Conservation (phyloP, 1,284 basidiomycete species). For the Peniophora sp. region DNA sequence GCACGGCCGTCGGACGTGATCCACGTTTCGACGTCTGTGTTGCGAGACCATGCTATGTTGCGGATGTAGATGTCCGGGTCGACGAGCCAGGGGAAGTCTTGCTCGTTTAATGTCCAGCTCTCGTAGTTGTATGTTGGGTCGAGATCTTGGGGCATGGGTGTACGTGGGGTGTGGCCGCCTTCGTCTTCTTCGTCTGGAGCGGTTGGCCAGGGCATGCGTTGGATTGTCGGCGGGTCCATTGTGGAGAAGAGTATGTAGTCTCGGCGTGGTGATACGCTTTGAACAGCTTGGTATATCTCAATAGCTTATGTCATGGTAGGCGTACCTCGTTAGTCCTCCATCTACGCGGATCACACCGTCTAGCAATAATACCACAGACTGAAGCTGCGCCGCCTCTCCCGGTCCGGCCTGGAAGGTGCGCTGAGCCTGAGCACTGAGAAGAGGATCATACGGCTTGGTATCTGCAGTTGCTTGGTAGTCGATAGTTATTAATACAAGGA, state of each 20-base stretch:
- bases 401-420: slow-evolving; percentile 69
- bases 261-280: slow-evolving; percentile 65
- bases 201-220: slow-evolving; percentile 75
- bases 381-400: slow-evolving; percentile 66
- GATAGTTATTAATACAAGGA: slow-evolving; percentile 70
- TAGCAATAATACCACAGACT: slow-evolving; percentile 56
- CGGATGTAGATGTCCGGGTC: slow-evolving; percentile 57
- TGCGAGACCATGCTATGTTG: slow-evolving; percentile 48
- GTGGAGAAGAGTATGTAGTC: slow-evolving; percentile 68
- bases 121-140: slow-evolving; percentile 34
- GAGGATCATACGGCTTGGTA: slow-evolving; percentile 43
- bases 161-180: slow-evolving; percentile 1
- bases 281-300: slow-evolving; percentile 1
- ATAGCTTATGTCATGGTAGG: too few species aligned
- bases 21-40: slow-evolving; percentile 67
- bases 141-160: slow-evolving; percentile 15
- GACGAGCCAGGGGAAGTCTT: slow-evolving; percentile 66
- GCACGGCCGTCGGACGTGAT: slow-evolving; percentile 74
- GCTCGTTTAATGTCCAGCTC: slow-evolving; percentile 65
- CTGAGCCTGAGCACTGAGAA: slow-evolving; percentile 38
- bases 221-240: slow-evolving; percentile 59
- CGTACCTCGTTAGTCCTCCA: slow-evolving; percentile 62
- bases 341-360: slow-evolving; percentile 82
- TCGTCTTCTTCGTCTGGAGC: neutral
- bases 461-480: slow-evolving; percentile 45